Percentiles rank a stretch among this genome's conserved stretches.
phyloP scores from a whole-genome alignment of 75 land plant species.

The Selaginella moellendorffii region DNA sequence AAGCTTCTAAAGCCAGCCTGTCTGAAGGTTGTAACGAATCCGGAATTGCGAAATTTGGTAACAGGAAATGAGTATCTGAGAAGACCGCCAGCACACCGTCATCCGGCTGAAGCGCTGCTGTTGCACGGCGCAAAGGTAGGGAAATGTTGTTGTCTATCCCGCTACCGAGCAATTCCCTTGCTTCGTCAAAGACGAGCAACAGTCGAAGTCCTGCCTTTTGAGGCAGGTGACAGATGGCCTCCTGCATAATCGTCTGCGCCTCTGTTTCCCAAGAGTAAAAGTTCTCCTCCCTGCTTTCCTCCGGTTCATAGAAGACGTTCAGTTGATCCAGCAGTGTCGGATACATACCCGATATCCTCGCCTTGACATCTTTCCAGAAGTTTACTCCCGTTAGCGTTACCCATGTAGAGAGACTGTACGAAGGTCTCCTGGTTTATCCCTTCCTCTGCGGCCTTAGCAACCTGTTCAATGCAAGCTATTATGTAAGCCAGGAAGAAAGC shows the following conservation, averaged over 20 bases:
- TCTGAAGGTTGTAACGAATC: not conserved
- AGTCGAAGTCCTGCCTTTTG: not conserved
- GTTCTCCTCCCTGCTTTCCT: not conserved
- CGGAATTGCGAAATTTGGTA: not conserved
- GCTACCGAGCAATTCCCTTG: slow-evolving; percentile 1
- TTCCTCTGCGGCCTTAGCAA: no score
- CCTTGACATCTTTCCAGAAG: not conserved
- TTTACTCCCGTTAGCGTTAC: not conserved
- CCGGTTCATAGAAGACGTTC: not conserved
- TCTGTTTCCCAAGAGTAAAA: not conserved
- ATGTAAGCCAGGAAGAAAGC: slow-evolving; percentile 1
- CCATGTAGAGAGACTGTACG: not conserved
- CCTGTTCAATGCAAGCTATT: not conserved
- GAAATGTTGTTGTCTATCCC: not conserved
- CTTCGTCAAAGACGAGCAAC: not conserved
- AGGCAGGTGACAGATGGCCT: not conserved
- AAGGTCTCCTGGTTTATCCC: not conserved
- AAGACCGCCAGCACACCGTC: slow-evolving; percentile 2
- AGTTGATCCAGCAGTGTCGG: not conserved
- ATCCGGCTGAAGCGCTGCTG: not conserved
- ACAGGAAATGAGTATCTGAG: not conserved
- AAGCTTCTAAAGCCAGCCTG: not conserved
- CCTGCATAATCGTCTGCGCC: not conserved
- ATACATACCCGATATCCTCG: not conserved
- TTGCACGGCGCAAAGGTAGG: slow-evolving; percentile 2